These are phyloP conservation scores for Suhomyces chickasaworum DNA, from an alignment of 1,139 yeast species.

Conservation along the genomic window DNA sequence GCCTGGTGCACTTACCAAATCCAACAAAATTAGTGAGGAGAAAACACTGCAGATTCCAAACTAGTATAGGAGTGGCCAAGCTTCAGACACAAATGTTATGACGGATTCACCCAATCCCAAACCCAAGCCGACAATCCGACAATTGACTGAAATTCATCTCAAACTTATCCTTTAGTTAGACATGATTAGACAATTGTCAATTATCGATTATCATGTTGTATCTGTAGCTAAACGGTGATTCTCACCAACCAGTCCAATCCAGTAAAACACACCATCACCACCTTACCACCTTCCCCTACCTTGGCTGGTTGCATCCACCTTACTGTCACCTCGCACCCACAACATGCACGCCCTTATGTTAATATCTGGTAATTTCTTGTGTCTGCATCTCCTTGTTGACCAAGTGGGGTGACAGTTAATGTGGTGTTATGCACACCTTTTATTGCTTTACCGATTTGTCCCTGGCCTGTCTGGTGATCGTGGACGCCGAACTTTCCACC, in stretches of 20 bases:
- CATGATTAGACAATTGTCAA: too few species aligned
- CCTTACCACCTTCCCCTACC: background rate
- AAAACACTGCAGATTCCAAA: background rate
- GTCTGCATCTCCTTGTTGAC: background rate
- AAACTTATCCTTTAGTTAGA: too few species aligned
- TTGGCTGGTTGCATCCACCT: background rate
- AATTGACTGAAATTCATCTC: background rate
- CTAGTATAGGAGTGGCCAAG: constrained; percentile 1
- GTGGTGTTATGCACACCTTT: constrained; percentile 2
- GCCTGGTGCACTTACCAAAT: constrained; percentile 8
- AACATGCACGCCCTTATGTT: background rate
- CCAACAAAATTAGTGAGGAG: constrained; percentile 14
- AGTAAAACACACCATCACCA: background rate
- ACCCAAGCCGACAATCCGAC: too few species aligned
- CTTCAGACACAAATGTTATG: background rate
- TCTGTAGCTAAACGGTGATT: background rate
- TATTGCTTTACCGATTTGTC: background rate
- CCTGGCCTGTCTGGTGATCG: constrained; percentile 10
- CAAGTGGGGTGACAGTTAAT: constrained; percentile 6
- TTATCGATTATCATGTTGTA: too few species aligned
- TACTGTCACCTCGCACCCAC: background rate
- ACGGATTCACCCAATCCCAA: too few species aligned
- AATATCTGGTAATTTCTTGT: background rate
- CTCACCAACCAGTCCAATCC: too few species aligned
- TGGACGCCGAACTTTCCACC: constrained; percentile 10